Evolutionary conservation across 768 basidiomycete genomes (phyloP).

Genomic region (Floccularia luteovirens): DNA sequence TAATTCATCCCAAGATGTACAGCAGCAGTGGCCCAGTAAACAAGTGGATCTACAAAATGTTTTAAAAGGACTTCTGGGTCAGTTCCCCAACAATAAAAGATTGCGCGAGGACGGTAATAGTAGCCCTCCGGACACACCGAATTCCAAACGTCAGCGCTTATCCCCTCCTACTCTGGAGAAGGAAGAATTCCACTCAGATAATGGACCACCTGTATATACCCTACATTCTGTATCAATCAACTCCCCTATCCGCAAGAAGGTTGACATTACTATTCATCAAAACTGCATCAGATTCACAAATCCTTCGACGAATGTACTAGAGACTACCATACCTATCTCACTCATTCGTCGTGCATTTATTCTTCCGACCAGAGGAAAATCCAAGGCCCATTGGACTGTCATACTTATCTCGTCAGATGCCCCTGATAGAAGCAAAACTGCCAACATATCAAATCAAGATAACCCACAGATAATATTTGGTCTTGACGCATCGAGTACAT

Average conservation of each 20-base stretch:
- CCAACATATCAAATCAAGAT: slow-evolving; percentile 20
- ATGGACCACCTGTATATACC: slow-evolving; percentile 44
- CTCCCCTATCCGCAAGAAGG: slow-evolving; percentile 71
- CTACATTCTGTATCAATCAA: slow-evolving; percentile 62
- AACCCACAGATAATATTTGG: slow-evolving; percentile 64
- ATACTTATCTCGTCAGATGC: slow-evolving; percentile 53
- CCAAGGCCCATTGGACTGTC: slow-evolving; percentile 66
- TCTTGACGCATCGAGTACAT: slow-evolving; percentile 47
- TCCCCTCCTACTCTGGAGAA: slow-evolving; percentile 9
- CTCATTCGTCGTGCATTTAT: slow-evolving; percentile 56
- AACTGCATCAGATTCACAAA: slow-evolving; percentile 45
- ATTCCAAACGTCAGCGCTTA: slow-evolving; percentile 24
- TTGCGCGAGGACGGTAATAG: slow-evolving; percentile 25
- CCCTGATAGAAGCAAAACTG: slow-evolving; percentile 32
- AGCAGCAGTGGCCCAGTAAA: slow-evolving; percentile 28
- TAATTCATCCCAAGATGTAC: slow-evolving; percentile 17
- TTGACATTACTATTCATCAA: slow-evolving; percentile 52
- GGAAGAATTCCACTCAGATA: slow-evolving; percentile 10
- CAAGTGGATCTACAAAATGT: slow-evolving; percentile 22
- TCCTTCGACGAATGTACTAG: slow-evolving; percentile 37
- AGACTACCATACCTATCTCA: slow-evolving; percentile 43
- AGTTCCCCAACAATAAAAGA: slow-evolving; percentile 21
- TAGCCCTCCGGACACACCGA: slow-evolving; percentile 8
- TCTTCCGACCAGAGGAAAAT: slow-evolving; percentile 67
- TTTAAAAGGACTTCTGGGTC: slow-evolving; percentile 18